Evolutionary conservation across 2,329 filamentous ascomycete species (phyloP).

Genomic region (Trichophyton benhamiae): DNA sequence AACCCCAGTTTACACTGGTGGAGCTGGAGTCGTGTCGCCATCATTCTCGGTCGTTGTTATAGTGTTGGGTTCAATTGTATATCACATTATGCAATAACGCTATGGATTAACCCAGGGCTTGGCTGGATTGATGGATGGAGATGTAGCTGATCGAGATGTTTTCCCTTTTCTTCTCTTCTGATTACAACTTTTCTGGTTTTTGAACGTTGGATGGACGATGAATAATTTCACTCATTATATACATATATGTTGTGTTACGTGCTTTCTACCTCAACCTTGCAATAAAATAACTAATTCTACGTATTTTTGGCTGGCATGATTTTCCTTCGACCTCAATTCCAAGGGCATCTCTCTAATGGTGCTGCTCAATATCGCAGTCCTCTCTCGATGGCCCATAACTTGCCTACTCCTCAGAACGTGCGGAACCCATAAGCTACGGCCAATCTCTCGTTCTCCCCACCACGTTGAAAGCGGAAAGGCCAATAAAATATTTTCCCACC

Average conservation of each 20-base stretch:
- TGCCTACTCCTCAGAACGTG: background rate
- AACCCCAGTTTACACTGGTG: background rate
- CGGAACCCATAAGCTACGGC: background rate
- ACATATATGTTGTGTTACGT: background rate
- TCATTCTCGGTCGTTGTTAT: constrained; percentile 1
- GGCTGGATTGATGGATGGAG: background rate
- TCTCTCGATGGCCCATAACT: background rate
- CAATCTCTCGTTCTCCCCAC: background rate
- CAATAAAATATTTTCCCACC: background rate
- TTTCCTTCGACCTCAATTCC: background rate
- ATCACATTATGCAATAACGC: background rate
- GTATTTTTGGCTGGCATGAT: background rate
- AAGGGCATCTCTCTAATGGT: background rate
- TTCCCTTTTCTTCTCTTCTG: background rate
- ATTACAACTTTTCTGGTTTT: background rate
- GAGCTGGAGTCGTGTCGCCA: background rate
- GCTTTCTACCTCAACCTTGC: background rate
- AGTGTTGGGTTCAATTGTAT: background rate
- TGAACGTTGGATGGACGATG: background rate
- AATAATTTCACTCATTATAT: background rate
- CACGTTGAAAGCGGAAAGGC: background rate
- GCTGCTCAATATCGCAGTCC: background rate
- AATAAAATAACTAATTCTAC: background rate
- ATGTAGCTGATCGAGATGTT: background rate
- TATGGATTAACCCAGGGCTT: background rate